Evolutionary conservation across 805 yeast genomes (phyloP), one percentile per base, ranked within the genome.

Genomic region (Priceomyces haplophilus): DNA sequence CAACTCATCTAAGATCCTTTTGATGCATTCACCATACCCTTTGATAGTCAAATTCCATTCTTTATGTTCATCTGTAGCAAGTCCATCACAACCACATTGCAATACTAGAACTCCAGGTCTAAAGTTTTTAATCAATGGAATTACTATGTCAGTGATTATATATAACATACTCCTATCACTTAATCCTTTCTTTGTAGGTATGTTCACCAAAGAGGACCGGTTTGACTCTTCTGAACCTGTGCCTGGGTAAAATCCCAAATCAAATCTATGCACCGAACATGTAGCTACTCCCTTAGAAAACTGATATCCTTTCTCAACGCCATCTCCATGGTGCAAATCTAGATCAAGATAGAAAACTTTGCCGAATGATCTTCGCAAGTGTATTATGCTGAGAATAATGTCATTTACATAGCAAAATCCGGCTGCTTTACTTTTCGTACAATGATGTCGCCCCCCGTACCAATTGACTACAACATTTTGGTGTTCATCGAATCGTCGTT

Each of bases 361-460:
- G 8, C 64, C 58, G 52, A 63, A 80, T 17, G 52, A 54, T 18
- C 67, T 64, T 25, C 90, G 58, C 11, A 85, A 64, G 30, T 65
- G 60, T 35, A 72, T 66, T 3, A 85, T 79, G 0, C 78, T 75
- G 11, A 85, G 52, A 0, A 79, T 82, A 6, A 83, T 73, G 53
- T 85, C 95, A 50, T 85, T 85, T 2, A 83, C 64, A 52, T 85
- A 85, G 54, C 93, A 85, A 53, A 81, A 85, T 2, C 91, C 91
- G 8, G 83, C 70, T 1, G 87, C 85, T 25, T 54, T 63, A 0
- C 71, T 51, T 49, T 73, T 74, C 35, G 62, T 66, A 3, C 82
- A 80, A 59, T 85, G 93, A 54, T 85, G 93, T 37, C 90, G 61
- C 1, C 93, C 95, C 5, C 95, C 95, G 52, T 79, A 77, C 89